Percentiles rank a stretch among this genome's conserved stretches.
Conservation (phyloP, 768 basidiomycete genomes). For the Pleurotus cornucopiae region DNA sequence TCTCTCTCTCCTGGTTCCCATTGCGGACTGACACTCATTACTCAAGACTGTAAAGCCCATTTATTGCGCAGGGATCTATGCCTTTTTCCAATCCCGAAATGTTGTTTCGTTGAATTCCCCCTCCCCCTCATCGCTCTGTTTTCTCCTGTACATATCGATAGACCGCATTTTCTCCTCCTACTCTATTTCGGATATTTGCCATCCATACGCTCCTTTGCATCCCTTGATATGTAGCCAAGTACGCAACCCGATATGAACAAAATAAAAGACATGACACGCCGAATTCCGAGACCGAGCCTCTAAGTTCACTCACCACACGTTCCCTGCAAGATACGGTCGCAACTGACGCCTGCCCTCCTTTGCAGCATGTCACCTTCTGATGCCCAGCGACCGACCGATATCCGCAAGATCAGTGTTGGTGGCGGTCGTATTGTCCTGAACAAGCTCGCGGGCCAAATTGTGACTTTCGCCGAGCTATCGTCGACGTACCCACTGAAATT, state of each 20-base stretch:
- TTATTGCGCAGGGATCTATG: constrained; percentile 18
- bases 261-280: not conserved
- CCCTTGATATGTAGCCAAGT: constrained; percentile 6
- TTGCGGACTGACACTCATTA: constrained; percentile 7
- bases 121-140: constrained; percentile 15
- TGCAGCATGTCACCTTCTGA: not conserved
- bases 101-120: constrained; percentile 20
- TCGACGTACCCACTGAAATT: constrained; percentile 88
- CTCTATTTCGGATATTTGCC: not conserved
- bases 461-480: constrained; percentile 68
- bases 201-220: constrained; percentile 10
- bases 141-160: constrained; percentile 9
- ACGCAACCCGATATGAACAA: not conserved
- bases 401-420: constrained; percentile 36
- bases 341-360: not conserved
- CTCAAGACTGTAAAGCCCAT: constrained; percentile 15
- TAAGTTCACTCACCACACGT: not conserved
- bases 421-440: constrained; percentile 55
- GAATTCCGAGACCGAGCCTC: not conserved
- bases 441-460: constrained; percentile 43
- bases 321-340: not conserved
- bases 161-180: not conserved
- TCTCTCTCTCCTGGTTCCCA: constrained; percentile 12
- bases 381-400: not conserved
- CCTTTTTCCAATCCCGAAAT: constrained; percentile 20